Evolutionary conservation across 225 moss, liverwort and hornwort species (phyloP), one percentile per base, ranked within the genome.

Genomic region (Straminergon stramineum): DNA sequence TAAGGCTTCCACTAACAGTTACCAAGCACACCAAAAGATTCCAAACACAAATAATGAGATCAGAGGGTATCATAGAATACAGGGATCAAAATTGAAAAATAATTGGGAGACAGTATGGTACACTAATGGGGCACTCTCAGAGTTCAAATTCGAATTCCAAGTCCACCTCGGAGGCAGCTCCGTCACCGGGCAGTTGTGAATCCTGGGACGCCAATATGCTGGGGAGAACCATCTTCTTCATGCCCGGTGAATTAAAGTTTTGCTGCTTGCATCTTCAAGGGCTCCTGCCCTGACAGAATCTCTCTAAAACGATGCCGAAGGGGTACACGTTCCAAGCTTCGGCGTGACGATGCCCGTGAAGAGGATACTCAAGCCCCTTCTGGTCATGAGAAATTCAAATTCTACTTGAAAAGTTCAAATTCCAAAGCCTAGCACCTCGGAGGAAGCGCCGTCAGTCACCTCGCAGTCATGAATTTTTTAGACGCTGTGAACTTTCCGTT

Each of bases 251-350:
- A 89, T 91, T 13, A 11, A 28, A 55, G 78, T 52, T 76, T 51
- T 22, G 11, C 64, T 89, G 93, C 88, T n/a, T 90, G 92, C 76
- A 91, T 85, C 62, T 70, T 93, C 84, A 95, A 91, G 34, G 97
- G 90, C 39, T 94, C 97, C 89, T 96, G 93, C 31, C 95, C 95
- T 13, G 95, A 96, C 17, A 97, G 89, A 58, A 96, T 92, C 94
- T 95, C 98, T 85, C 96, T 76, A 95, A 87, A 31, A 98, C 93
- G 16, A 96, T 91, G 27, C 94, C 95, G 68, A 94, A 96, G 31
- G 95, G 89, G 75, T 91, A 95, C 8, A 97, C 95, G 78, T 32
- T 10, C 48, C 76, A 94, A 96, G 52, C 88, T 97, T 96, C 32
- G 93, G 65, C 7, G 95, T 92, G 87, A 95, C 90, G 39, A 86